phyloP scores from a whole-genome alignment of 2,329 filamentous ascomycete species.

The Claviceps monticola region DNA sequence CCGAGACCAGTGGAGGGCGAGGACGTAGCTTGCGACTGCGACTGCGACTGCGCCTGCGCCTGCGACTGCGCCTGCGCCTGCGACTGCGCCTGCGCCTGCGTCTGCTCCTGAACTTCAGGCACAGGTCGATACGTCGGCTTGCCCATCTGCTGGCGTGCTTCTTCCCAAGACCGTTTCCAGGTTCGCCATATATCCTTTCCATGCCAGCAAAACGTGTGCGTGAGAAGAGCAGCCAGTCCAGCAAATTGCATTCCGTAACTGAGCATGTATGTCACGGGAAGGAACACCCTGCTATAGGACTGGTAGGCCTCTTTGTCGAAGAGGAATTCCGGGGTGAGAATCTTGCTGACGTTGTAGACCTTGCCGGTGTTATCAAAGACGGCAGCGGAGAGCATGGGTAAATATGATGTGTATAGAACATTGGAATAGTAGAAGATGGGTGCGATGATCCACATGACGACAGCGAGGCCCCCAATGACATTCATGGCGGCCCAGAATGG shows the following conservation, averaged over 20 bases:
- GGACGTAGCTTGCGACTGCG: slow-evolving; percentile 3
- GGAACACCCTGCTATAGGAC: slow-evolving; percentile 70
- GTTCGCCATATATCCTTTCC: slow-evolving; percentile 69
- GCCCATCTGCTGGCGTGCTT: slow-evolving; percentile 36
- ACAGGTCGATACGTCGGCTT: slow-evolving; percentile 41
- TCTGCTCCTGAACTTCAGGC: slow-evolving; percentile 5
- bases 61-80: slow-evolving; percentile 11
- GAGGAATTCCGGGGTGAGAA: slow-evolving; percentile 62
- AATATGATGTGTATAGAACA: slow-evolving; percentile 65
- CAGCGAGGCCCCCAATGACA: slow-evolving; percentile 62
- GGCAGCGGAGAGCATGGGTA: slow-evolving; percentile 72
- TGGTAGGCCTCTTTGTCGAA: slow-evolving; percentile 67
- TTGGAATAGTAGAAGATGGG: slow-evolving; percentile 73
- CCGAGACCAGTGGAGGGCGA: slow-evolving; percentile 10
- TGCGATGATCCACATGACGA: slow-evolving; percentile 76
- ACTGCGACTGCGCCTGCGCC: slow-evolving; percentile 3
- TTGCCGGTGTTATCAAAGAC: slow-evolving; percentile 78
- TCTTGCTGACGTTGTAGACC: slow-evolving; percentile 68
- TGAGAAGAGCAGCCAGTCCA: slow-evolving; percentile 62
- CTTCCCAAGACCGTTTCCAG: slow-evolving; percentile 55
- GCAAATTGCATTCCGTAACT: slow-evolving; percentile 83
- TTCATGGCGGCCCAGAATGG: slow-evolving; percentile 82
- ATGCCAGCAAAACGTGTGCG: slow-evolving; percentile 75
- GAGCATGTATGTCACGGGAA: slow-evolving; percentile 77
- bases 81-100: neutral